Evolutionary conservation across 1,139 yeast genomes (phyloP), one percentile per base, ranked within the genome.

Genomic region (Geotrichum fermentans): DNA sequence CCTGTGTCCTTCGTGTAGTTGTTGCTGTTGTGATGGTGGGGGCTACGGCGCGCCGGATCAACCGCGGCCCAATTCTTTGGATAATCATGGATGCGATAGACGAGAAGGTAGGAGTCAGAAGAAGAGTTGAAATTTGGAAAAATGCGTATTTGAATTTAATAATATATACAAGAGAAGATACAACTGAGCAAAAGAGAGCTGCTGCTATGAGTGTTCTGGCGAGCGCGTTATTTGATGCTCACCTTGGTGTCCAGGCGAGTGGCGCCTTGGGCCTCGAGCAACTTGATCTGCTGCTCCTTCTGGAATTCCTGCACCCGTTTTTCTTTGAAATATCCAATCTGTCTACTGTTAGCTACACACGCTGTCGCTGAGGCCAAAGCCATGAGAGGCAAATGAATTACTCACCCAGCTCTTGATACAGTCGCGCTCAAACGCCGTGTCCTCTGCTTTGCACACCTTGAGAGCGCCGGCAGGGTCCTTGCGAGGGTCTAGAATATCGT

Each of bases 331-430:
- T 82, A 82, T 43, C 76, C 73, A 29, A 66, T 62, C 64, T 60
- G 42, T n/a, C n/a, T 8, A 16, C 26, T 14, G 36, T 43, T 44
- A 39, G 46, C 17, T n/a, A n/a, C n/a, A n/a, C n/a, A n/a, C n/a
- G n/a, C n/a, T n/a, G n/a, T n/a, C n/a, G n/a, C n/a, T n/a, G n/a
- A n/a, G n/a, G n/a, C n/a, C n/a, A n/a, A n/a, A n/a, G n/a, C n/a
- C n/a, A n/a, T n/a, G n/a, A n/a, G n/a, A n/a, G n/a, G n/a, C n/a
- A 24, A 1, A 4, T 24, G 5, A 11, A 24, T 13, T 43, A 50
- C 62, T 24, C 53, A 79, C 80, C 89, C 89, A 82, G 50, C 82
- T 74, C 24, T 73, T 72, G n/a, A 80, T 79, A 61, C 89, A 82
- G 56, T 77, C 74, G 14, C 67, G 59, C 42, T 78, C 74, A 52